Evolutionary conservation across 305 asterid species (phyloP), one percentile per base, ranked within the genome.

Genomic region (Fraxinus sp.): DNA sequence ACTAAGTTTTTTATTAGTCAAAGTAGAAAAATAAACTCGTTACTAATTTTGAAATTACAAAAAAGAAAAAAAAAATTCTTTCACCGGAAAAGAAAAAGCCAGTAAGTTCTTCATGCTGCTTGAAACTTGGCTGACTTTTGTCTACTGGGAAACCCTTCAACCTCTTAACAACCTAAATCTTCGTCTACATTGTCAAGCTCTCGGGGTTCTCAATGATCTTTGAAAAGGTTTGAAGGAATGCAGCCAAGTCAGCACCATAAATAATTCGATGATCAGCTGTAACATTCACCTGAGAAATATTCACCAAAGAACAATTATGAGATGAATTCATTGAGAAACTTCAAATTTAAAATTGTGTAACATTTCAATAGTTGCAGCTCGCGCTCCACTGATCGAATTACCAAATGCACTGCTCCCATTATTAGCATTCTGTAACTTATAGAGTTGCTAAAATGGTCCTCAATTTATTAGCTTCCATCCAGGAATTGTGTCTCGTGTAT

Each of bases 241-340:
- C 97, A 77, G 98, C 98, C 89, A 95, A 87, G 81, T 96, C 99
- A 73, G 98, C 98, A 4, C 98, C 98, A 80, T 96, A 95, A 20
- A 96, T 86, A 80, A 93, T 90, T 73, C 98, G 86, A 84, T 95
- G 98, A 85, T 95, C 98, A 32, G 98, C 98, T 3, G 98, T 95
- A 62, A 93, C 97, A 78, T 93, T 93, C 83, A 95, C 98, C 98
- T 91, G 90, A 33, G 66, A 81, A 43, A 14, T 76, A 37, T 76
- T 26, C 72, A 14, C 59, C 59, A 9, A 37, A 72, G 14, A 72
- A 72, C 28, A 72, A 35, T 72, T 35, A n/a, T 72, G 49, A 72
- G 77, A 35, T 33, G 46, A 33, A 71, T 30, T 8, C 24, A 33
- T 16, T 32, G 28, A 64, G 18, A 66, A 66, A 26, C 36, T 66